Percentiles rank a stretch among this genome's conserved stretches.
phyloP scores from a whole-genome alignment of 768 basidiomycete species.

The Mycena metata region DNA sequence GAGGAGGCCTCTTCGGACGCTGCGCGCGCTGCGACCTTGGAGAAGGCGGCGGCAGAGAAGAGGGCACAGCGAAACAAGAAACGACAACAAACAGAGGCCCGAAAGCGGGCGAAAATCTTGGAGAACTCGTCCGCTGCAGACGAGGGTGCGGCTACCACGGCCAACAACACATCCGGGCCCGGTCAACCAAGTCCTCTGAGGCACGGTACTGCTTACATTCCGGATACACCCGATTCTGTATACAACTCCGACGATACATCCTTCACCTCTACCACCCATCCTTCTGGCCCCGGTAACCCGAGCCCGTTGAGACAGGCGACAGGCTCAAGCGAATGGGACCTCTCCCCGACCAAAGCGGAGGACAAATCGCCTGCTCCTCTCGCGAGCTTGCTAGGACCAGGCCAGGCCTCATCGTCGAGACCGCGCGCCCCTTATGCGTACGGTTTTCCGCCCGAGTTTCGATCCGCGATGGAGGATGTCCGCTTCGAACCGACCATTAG shows the following conservation, averaged over 20 bases:
- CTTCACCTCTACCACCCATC: not conserved
- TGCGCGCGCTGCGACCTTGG: slow-evolving; percentile 52
- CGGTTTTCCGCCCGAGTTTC: slow-evolving; percentile 18
- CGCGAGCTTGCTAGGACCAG: slow-evolving; percentile 8
- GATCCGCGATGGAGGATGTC: slow-evolving; percentile 18
- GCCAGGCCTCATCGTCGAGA: slow-evolving; percentile 27
- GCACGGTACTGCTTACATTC: slow-evolving; percentile 43
- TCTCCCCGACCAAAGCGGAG: slow-evolving; percentile 5
- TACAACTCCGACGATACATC: slow-evolving; percentile 19
- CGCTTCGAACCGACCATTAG: slow-evolving; percentile 10
- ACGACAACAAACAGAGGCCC: slow-evolving; percentile 65
- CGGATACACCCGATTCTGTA: slow-evolving; percentile 33
- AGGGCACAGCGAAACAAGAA: slow-evolving; percentile 63
- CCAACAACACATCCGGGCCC: slow-evolving; percentile 23
- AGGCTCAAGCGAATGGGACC: slow-evolving; percentile 15
- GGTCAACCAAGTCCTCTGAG: slow-evolving; percentile 45
- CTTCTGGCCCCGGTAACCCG: slow-evolving; percentile 23
- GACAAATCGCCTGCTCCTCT: not conserved
- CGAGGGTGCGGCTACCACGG: slow-evolving; percentile 39
- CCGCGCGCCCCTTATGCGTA: slow-evolving; percentile 19
- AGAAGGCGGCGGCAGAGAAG: slow-evolving; percentile 63
- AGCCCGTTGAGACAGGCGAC: slow-evolving; percentile 31
- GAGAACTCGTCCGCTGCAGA: slow-evolving; percentile 41
- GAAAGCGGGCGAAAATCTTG: slow-evolving; percentile 62
- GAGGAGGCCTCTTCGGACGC: slow-evolving; percentile 68